Base-by-base conservation (phyloP, 2,329 filamentous ascomycete species). In the Colletotrichum sansevieriae region DNA sequence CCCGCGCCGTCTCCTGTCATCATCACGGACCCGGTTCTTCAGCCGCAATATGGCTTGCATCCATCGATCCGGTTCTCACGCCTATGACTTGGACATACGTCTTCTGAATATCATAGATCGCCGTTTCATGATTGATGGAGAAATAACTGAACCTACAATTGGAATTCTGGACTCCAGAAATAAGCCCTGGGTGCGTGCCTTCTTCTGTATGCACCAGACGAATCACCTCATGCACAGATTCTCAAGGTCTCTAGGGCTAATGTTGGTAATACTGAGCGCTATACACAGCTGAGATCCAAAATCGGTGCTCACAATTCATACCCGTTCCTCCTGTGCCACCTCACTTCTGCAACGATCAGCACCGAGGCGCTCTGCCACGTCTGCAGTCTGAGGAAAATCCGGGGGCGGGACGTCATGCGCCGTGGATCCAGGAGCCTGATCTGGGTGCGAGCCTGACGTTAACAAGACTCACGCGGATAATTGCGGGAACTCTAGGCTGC, bases 371-470 rank as follows among this genome's bases (percentile, higher is more conserved):
- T 9, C 25, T 52, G 43, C 41, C 63, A 69, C 49, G 35, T 66
- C 66, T 66, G 62, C 37, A 49, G 41, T 11, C 35, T 43, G 11
- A 54, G 41, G 60, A 35, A 43, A 61, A 69, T 61, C 66, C 49
- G 55, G 62, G 66, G 47, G 43, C 55, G 62, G 49, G 49, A 51
- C 62, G 47, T 59, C 56, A 65, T 61, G 66, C 62, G 62, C 49
- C 57, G 62, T 35, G 43, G 33, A 49, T 41, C 51, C 44, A n/a
- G 9, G 25, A 66, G 54, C 33, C 44, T 55, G 65, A 22, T 35
- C 25, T 33, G 33, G 20, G 25, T 59, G 46, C 29, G 39, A 65
- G 56, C 62, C 62, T 18, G 63, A 57, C 63, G 12, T 57, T 15
- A 22, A 6, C 44, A 13, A 33, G 51, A 49, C 35, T 54, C 41